Percentiles rank a stretch among this genome's conserved stretches.
These are phyloP conservation scores for Fusarium heterosporum DNA, from an alignment of 2,329 filamentous ascomycete species.

Conservation along the genomic window DNA sequence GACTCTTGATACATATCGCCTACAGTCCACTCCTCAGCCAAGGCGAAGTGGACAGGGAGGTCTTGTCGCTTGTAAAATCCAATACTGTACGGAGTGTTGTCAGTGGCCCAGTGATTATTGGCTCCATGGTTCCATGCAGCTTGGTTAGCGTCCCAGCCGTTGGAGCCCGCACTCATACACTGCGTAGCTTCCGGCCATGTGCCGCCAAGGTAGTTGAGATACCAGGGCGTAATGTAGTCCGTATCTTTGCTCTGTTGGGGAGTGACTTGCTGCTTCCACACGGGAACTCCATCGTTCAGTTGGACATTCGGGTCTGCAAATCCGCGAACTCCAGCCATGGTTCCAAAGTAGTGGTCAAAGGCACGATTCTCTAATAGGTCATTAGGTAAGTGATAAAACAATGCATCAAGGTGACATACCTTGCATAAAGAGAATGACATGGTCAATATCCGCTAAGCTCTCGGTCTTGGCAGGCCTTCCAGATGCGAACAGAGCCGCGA, in stretches of 20 bases:
- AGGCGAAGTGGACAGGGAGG: slow-evolving; percentile 2
- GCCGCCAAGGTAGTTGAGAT: slow-evolving; percentile 66
- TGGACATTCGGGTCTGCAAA: slow-evolving; percentile 21
- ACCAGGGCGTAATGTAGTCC: slow-evolving; percentile 54
- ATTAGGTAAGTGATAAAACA: neutral
- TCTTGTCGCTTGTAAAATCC: slow-evolving; percentile 12
- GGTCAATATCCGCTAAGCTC: slow-evolving; percentile 16
- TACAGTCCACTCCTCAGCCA: slow-evolving; percentile 19
- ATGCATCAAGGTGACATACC: fast-evolving
- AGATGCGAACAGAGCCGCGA: slow-evolving; percentile 1
- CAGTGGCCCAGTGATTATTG: slow-evolving; percentile 65
- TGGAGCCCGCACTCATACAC: slow-evolving; percentile 64
- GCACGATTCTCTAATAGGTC: slow-evolving; percentile 1
- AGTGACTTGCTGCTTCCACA: slow-evolving; percentile 14
- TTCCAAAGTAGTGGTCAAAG: slow-evolving; percentile 24
- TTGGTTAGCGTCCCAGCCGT: slow-evolving; percentile 65
- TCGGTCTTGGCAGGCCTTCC: neutral
- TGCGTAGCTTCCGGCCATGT: slow-evolving; percentile 63
- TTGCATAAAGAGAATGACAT: slow-evolving; percentile 20
- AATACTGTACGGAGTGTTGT: slow-evolving; percentile 39
- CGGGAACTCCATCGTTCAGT: slow-evolving; percentile 4
- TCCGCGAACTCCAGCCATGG: slow-evolving; percentile 20
- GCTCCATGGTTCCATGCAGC: slow-evolving; percentile 61
- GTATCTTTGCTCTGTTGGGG: slow-evolving; percentile 1
- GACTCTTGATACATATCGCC: slow-evolving; percentile 67